Evolutionary conservation across 2,329 filamentous ascomycete genomes (phyloP), one percentile per base, ranked within the genome.

Genomic region (Dothideomycetes sp.): DNA sequence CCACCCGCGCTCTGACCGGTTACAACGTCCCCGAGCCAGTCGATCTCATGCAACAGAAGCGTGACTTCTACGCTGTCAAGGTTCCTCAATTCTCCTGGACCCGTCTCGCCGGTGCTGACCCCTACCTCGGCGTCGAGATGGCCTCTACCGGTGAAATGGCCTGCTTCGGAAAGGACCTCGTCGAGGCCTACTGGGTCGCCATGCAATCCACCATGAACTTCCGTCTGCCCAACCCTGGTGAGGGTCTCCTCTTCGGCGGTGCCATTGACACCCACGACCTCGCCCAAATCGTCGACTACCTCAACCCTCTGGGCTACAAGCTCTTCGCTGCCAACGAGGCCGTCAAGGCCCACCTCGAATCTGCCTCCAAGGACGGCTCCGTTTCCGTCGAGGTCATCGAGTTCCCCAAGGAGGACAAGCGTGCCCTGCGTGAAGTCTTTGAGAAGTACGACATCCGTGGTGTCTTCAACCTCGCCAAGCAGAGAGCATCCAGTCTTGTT

Each of bases 81-180:
- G 91, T 98, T 37, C 88, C 91, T 17, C 91, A 98, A 64, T 98
- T 98, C 76, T 91, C 85, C 10, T 98, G 91, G 91, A 96, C 91
- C 46, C 85, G 91, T 72, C 79, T 98, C 43, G 89, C 91, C 35
- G 91, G 91, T 52, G 91, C 91, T 37, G 91, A 98, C 57, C 91
- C 91, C 40, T 96, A 94, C 77, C 76, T 98, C 45, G 91, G 91
- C 44, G 91, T 98, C 42, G 91, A 98, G 67, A 98, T 98, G 91
- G 72, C 86, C 33, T 87, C 81, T 49, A 98, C 91, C 14, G 91
- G 91, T 63, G 91, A 98, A 68, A 94, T 98, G 73, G 91, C 91
- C 50, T 96, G 91, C 70, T 98, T 98, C 66, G 91, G 91, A 48
- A 94, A 91, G 69, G 74, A 95, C 57, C 76, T 98, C 9, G 74